phyloP scores from a whole-genome alignment of 1,284 basidiomycete species.

The Puccinia triticina region DNA sequence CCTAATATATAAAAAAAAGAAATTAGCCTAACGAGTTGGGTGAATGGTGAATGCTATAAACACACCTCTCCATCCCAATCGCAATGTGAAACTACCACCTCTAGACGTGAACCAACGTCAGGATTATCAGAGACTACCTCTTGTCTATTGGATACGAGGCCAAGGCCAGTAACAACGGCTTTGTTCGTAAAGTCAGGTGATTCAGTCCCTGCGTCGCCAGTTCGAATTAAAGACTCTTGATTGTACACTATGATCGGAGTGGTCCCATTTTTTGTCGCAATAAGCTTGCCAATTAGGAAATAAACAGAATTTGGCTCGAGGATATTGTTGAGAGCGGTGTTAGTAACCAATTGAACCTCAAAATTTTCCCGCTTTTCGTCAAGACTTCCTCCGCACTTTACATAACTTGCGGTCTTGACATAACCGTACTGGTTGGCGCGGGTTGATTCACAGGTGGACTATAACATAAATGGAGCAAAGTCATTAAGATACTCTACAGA shows the following conservation, averaged over 20 bases:
- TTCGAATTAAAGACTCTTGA: neutral
- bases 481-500: neutral
- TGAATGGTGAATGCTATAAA: too few relatives aligned
- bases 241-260: neutral
- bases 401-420: neutral
- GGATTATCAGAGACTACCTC: neutral
- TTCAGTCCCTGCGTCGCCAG: neutral
- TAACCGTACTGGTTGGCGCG: neutral
- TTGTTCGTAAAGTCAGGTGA: neutral
- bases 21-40: too few relatives aligned
- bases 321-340: neutral
- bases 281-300: neutral
- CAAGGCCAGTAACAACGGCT: neutral
- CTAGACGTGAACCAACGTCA: neutral
- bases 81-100: neutral
- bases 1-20: too few relatives aligned
- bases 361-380: neutral
- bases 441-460: neutral
- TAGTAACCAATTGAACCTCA: neutral
- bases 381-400: neutral
- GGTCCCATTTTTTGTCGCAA: neutral
- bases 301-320: neutral
- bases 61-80: neutral
- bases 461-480: neutral
- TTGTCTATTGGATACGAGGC: neutral